Conservation (phyloP, 352 stramenopile species). For the Blastocystis sp. region DNA sequence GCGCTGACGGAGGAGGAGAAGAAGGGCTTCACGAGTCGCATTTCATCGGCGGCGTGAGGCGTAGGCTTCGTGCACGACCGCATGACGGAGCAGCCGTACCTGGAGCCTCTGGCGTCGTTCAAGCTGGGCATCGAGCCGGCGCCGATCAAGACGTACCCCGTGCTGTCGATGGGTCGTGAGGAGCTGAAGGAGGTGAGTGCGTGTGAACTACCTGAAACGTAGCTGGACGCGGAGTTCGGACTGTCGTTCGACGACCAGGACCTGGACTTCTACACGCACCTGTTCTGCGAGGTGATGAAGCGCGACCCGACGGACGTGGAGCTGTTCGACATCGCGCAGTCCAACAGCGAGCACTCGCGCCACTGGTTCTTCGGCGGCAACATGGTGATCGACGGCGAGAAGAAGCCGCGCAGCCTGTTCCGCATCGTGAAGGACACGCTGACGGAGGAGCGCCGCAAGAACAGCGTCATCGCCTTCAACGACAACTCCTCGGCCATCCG, state of each 20-base stretch:
- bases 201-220: constrained; percentile 69
- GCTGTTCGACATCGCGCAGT: too few relatives aligned
- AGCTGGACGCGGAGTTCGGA: constrained; percentile 78
- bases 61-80: constrained; percentile 84
- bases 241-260: constrained; percentile 98
- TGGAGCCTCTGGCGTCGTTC: constrained; percentile 83
- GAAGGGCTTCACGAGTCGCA: constrained; percentile 74
- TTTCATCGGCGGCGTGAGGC: neutral
- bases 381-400: too few relatives aligned
- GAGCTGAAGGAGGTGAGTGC: constrained; percentile 78
- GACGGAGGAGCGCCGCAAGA: too few relatives aligned
- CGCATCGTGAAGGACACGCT: too few relatives aligned
- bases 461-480: too few relatives aligned
- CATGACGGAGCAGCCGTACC: constrained; percentile 97
- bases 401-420: too few relatives aligned
- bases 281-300: constrained; percentile 92
- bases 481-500: constrained; percentile 95
- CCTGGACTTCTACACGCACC: constrained; percentile 93
- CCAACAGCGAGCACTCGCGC: too few relatives aligned
- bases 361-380: too few relatives aligned
- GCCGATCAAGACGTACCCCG: constrained; percentile 84
- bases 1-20: constrained; percentile 75
- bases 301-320: constrained; percentile 76
- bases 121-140: constrained; percentile 80
- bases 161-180: constrained; percentile 80